Evolutionary conservation across 225 moss, liverwort and hornwort species (phyloP), one percentile per base, ranked within the genome.

Genomic region (Climacium dendroides): DNA sequence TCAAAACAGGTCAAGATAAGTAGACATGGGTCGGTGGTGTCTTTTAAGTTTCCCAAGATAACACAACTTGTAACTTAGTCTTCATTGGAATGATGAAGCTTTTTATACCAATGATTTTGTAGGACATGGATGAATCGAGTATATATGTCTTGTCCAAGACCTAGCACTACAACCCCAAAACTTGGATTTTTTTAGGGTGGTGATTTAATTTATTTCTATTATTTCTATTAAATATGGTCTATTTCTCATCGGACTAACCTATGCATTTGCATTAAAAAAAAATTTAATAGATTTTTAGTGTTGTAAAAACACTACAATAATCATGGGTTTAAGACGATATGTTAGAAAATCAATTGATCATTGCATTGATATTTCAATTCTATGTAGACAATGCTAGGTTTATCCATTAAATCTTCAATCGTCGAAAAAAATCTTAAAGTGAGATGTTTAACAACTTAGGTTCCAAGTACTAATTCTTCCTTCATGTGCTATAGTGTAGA

Each of bases 181-280:
- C 10, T 71, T 43, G 3, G 0, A 3, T 35, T 35, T 23, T 8
- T 3, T 23, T 3, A 0, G 6, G 16, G 3, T 6, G 11, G 30
- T 47, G 47, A 47, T 47, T 73, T 29, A 1, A 29, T 73, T 71
- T 29, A 6, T 45, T 29, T 47, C 2, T 30, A 47, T 71, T 29
- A 6, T 45, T 29, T 47, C 2, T 30, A 47, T 6, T 29, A 37
- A 53, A 35, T 0, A 25, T 37, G 25, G 16, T 25, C 2, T 3
- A 37, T 26, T 78, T 17, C 3, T 54, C 4, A 0, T 54, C 37
- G 9, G 37, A n/a, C 0, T 34, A 3, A 13, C 5, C 5, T 13
- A 8, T 34, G 8, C 7, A 52, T 34, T 34, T n/a, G 54, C 54
- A 35, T 53, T 14, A 0, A 10, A 47, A 47, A 0, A 10, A 47